phyloP scores from a whole-genome alignment of 176 grass and related monocot species.

The Stipa capillata region DNA sequence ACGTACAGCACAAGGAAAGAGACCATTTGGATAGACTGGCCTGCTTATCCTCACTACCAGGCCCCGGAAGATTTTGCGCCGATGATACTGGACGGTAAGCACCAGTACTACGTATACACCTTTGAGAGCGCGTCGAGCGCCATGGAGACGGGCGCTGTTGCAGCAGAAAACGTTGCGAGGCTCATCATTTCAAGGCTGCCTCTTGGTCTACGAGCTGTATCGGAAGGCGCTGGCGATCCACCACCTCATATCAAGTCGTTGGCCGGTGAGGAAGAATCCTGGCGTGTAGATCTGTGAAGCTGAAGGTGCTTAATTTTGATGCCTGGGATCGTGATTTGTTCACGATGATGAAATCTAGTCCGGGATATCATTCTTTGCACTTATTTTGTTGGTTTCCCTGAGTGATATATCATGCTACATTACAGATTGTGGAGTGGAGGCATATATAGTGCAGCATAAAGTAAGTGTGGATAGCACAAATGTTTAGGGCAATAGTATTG shows the following conservation, averaged over 20 bases:
- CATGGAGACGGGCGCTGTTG: constrained; percentile 73
- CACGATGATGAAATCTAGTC: no score
- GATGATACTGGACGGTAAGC: constrained; percentile 65
- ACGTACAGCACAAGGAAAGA: constrained; percentile 62
- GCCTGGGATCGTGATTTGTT: no score
- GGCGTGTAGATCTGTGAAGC: background rate
- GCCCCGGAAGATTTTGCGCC: constrained; percentile 75
- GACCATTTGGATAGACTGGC: constrained; percentile 71
- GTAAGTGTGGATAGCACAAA: background rate
- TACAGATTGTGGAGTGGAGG: no score
- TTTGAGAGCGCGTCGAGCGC: constrained; percentile 84
- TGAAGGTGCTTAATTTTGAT: background rate
- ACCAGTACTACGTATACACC: constrained; percentile 91
- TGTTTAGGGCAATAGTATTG: no score
- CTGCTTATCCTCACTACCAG: constrained; percentile 85
- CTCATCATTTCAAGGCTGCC: constrained; percentile 71
- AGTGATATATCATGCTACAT: no score
- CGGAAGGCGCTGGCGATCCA: background rate
- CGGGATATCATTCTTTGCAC: background rate
- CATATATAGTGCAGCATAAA: background rate
- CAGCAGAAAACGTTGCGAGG: constrained; percentile 78
- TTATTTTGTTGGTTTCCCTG: background rate
- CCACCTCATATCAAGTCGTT: background rate
- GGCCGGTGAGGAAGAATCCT: background rate
- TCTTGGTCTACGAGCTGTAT: background rate